These are phyloP conservation scores for Arthrobotrys conoides DNA, from an alignment of 2,329 filamentous ascomycete genomes.

Conservation along the genomic window DNA sequence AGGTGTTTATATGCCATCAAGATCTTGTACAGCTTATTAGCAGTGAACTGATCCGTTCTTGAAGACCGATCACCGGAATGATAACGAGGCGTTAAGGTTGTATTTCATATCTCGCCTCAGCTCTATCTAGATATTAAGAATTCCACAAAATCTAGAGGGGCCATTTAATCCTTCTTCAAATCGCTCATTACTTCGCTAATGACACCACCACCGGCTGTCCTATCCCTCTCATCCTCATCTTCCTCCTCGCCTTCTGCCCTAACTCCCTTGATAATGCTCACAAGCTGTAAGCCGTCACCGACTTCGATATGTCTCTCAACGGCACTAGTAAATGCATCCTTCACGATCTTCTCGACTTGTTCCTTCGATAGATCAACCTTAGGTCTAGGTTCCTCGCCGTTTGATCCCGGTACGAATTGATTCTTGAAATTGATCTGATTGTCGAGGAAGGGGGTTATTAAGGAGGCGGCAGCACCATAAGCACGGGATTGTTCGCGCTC, in stretches of 20 bases:
- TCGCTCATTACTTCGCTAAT: slow-evolving; percentile 52
- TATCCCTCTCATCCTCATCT: slow-evolving; percentile 46
- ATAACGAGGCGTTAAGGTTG: background rate
- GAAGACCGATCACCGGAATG: background rate
- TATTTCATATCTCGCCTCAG: slow-evolving; percentile 8
- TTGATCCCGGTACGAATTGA: slow-evolving; percentile 88
- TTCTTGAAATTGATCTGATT: slow-evolving; percentile 99
- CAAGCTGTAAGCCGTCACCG: slow-evolving; percentile 93
- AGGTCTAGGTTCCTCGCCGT: slow-evolving; percentile 75
- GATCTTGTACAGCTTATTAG: background rate
- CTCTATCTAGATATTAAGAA: background rate
- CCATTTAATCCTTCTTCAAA: slow-evolving; percentile 57
- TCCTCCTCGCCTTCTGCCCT: slow-evolving; percentile 41
- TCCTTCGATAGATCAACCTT: slow-evolving; percentile 77
- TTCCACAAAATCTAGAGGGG: background rate
- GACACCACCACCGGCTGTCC: slow-evolving; percentile 44
- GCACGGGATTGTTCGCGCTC: slow-evolving; percentile 96
- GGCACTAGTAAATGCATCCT: slow-evolving; percentile 97
- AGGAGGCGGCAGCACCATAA: slow-evolving; percentile 87
- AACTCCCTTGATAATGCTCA: slow-evolving; percentile 79
- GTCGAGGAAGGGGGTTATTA: slow-evolving; percentile 99
- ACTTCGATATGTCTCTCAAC: slow-evolving; percentile 99
- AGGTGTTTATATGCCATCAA: background rate
- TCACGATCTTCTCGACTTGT: slow-evolving; percentile 87
- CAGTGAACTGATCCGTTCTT: background rate